Base-by-base conservation (phyloP, 371 early-diverging fungal genomes). In the Actinomucor elegans region DNA sequence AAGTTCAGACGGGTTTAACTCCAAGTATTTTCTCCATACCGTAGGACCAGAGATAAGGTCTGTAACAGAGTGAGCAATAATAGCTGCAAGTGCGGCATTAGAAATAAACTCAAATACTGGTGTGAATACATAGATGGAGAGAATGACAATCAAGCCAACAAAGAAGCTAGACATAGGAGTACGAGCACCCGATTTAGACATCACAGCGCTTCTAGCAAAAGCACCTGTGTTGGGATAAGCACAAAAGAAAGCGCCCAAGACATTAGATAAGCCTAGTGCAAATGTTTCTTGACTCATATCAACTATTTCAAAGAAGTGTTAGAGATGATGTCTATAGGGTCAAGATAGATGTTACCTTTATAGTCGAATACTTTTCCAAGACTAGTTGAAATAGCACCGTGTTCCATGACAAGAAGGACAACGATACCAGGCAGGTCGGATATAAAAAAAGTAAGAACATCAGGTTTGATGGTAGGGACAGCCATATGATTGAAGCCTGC, bases 51-150 rank as follows among this genome's bases (percentile, higher is more conserved):
- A 57, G 23, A 91, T 66, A 31, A 90, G 55, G 17, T 83, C 84
- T 5, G 81, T 64, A 12, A 89, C 84, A 32, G 87, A 83, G 34
- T 71, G 75, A 48, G 89, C 84, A 56, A 94, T 90, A 45, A 94
- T 80, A 0, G 91, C 91, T 17, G 90, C 79, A 9, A 94, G 73
- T 5, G 81, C 73, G 9, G 94, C 85, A 31, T 71, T 77, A 0
- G 96, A 90, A 20, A 96, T 90, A 59, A 80, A 94, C 64, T 78
- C 88, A 61, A 96, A 90, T 1, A 83, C 85, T n/a, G 87, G 88
- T 35, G 92, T 88, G 55, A 94, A 72, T 18, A 84, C 74, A 64
- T 81, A 91, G 20, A 94, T 67, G 18, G 90, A 79, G 23, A 93
- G 55, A 4, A 91, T 62, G 8, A 94, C 90, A 37, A 93, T 77